These are phyloP conservation scores for Salisapilia sapeloensis DNA, from an alignment of 352 stramenopile genomes.

Conservation along the genomic window DNA sequence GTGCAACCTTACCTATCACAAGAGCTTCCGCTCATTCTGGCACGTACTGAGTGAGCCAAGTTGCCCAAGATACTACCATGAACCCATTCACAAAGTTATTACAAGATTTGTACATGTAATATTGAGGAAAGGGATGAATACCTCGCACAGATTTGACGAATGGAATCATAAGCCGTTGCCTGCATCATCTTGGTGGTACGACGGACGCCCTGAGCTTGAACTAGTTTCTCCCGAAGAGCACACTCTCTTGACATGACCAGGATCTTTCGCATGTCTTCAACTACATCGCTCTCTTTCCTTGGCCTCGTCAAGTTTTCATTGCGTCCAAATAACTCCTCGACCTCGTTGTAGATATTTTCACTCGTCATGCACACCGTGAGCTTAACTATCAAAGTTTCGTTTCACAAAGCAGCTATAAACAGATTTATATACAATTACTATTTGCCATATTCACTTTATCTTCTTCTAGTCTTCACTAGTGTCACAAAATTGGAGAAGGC, in stretches of 20 bases:
- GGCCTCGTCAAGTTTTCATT: slow-evolving; percentile 22
- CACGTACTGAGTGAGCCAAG: slow-evolving; percentile 28
- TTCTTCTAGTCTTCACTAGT: slow-evolving; percentile 1
- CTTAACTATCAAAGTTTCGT: slow-evolving; percentile 2
- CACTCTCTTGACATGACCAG: slow-evolving; percentile 31
- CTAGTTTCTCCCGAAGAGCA: slow-evolving; percentile 25
- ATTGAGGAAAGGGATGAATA: slow-evolving; percentile 4
- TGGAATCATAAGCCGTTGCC: slow-evolving; percentile 3
- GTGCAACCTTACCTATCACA: slow-evolving; percentile 19
- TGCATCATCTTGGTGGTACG: slow-evolving; percentile 21
- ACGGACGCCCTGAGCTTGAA: slow-evolving; percentile 36
- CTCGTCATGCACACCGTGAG: slow-evolving; percentile 2
- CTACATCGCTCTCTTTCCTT: slow-evolving; percentile 16
- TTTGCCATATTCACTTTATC: neutral
- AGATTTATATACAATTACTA: slow-evolving; percentile 3
- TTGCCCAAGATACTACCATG: slow-evolving; percentile 37
- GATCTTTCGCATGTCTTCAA: slow-evolving; percentile 29
- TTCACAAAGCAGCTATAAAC: slow-evolving; percentile 6
- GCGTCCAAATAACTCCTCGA: slow-evolving; percentile 26
- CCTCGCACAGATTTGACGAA: slow-evolving; percentile 15
- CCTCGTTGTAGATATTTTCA: slow-evolving; percentile 14
- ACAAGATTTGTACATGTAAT: neutral
- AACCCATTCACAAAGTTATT: neutral
- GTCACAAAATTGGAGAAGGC: slow-evolving; percentile 16
- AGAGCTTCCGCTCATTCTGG: slow-evolving; percentile 33